phyloP scores from a whole-genome alignment of 768 basidiomycete species.

The Macrolepiota dolichaula region DNA sequence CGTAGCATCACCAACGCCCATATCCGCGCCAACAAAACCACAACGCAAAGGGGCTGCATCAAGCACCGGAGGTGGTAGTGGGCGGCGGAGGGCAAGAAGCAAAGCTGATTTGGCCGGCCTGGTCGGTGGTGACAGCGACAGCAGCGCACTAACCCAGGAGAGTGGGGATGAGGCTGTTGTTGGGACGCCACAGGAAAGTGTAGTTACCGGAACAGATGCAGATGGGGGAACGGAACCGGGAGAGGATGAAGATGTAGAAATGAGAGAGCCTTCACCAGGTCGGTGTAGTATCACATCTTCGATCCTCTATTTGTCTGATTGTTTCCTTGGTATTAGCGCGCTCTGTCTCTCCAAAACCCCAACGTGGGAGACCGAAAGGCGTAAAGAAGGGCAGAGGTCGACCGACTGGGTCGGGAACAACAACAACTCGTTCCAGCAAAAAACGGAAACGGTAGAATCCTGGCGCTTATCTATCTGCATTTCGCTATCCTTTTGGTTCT shows the following conservation, averaged over 20 bases:
- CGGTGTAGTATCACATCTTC: conserved; percentile 17
- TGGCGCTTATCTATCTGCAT: background rate
- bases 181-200: conserved; percentile 63
- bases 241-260: conserved; percentile 65
- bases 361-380: conserved; percentile 30
- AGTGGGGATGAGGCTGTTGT: conserved; percentile 64
- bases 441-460: conserved; percentile 42
- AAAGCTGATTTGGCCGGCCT: conserved; percentile 68
- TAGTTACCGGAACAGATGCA: conserved; percentile 67
- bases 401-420: conserved; percentile 21
- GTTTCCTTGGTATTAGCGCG: conserved; percentile 21
- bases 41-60: conserved; percentile 19
- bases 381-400: conserved; percentile 21
- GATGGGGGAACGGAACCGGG: conserved; percentile 68
- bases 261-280: conserved; percentile 60
- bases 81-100: conserved; percentile 42
- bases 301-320: conserved; percentile 1
- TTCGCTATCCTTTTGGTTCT: conserved; percentile 10
- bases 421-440: conserved; percentile 33
- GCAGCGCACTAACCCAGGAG: conserved; percentile 79
- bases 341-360: conserved; percentile 35
- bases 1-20: conserved; percentile 33
- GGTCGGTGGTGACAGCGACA: conserved; percentile 81
- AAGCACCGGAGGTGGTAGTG: conserved; percentile 21
- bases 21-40: conserved; percentile 20